Conservation (phyloP, 129 eudicot species). For the Kitagawia praeruptora region DNA sequence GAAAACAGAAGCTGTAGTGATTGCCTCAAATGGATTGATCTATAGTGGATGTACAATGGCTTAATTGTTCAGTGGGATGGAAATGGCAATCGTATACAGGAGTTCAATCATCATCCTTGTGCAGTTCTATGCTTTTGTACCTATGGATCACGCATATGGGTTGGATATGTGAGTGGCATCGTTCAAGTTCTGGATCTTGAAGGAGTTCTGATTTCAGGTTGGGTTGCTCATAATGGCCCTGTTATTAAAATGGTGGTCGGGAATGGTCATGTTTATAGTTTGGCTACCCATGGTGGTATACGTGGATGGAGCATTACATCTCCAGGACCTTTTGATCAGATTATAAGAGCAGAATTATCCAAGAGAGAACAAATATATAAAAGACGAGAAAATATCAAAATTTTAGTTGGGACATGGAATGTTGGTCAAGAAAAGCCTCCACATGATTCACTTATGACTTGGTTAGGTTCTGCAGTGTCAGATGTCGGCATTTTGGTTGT, state of each 20-base stretch:
- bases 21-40: conserved; percentile 72
- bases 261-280: conserved; percentile 53
- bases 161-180: conserved; percentile 87
- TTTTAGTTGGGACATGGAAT: conserved; percentile 93
- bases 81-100: conserved; percentile 80
- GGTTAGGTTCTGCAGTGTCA: conserved; percentile 72
- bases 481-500: conserved; percentile 79
- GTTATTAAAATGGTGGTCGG: conserved; percentile 73
- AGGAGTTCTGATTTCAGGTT: conserved; percentile 65
- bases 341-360: conserved; percentile 57
- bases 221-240: conserved; percentile 93
- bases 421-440: conserved; percentile 89
- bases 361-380: conserved; percentile 57
- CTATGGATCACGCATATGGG: conserved; percentile 70
- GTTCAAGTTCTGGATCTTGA: conserved; percentile 79
- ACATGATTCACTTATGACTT: conserved; percentile 69
- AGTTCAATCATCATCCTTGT: conserved; percentile 66
- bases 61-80: conserved; percentile 85
- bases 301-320: conserved; percentile 83
- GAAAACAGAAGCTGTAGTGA: conserved; percentile 78
- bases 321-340: conserved; percentile 71
- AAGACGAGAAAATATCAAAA: conserved; percentile 49
- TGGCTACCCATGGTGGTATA: conserved; percentile 97
- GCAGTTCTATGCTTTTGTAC: conserved; percentile 83
- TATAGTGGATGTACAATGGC: conserved; percentile 92